Percentiles rank a stretch among this genome's conserved stretches.
phyloP scores from a whole-genome alignment of 2,329 filamentous ascomycete genomes.

The Cladorrhinum sp. region DNA sequence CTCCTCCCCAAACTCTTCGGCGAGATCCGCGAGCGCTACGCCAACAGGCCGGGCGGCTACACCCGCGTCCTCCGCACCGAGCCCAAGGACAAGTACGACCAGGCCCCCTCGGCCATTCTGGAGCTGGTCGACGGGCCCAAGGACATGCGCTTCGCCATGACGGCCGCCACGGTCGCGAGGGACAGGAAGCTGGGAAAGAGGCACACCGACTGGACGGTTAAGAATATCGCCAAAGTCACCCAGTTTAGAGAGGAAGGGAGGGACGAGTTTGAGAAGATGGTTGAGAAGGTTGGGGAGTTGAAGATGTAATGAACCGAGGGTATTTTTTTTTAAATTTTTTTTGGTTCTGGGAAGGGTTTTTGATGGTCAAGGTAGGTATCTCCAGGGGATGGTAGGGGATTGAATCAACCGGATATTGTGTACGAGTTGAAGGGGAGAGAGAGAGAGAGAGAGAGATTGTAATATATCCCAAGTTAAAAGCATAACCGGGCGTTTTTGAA shows the following conservation, averaged over 20 bases:
- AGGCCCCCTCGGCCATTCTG: slow-evolving; percentile 85
- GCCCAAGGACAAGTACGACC: slow-evolving; percentile 76
- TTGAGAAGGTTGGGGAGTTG: slow-evolving; percentile 41
- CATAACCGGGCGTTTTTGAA: neutral
- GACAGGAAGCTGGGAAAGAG: slow-evolving; percentile 53
- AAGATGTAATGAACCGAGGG: slow-evolving; percentile 29
- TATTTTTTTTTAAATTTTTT: neutral
- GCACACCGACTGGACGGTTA: slow-evolving; percentile 67
- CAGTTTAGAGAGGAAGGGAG: slow-evolving; percentile 66
- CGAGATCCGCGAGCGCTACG: slow-evolving; percentile 75
- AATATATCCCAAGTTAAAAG: no score
- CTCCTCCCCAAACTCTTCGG: slow-evolving; percentile 86
- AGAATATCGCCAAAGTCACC: slow-evolving; percentile 83
- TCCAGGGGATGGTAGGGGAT: no score
- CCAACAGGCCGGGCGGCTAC: slow-evolving; percentile 79
- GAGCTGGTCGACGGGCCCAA: slow-evolving; percentile 92
- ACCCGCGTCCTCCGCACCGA: slow-evolving; percentile 92
- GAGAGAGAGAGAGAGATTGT: neutral
- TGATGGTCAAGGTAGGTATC: neutral
- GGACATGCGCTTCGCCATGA: slow-evolving; percentile 93
- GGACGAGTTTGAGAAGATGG: slow-evolving; percentile 64
- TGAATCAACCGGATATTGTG: no score
- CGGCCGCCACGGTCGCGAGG: slow-evolving; percentile 76
- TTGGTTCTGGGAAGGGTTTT: neutral
- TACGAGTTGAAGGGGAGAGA: no score